Conservation (phyloP, 768 basidiomycete species). For the Lanmaoa pseudosensibilis region DNA sequence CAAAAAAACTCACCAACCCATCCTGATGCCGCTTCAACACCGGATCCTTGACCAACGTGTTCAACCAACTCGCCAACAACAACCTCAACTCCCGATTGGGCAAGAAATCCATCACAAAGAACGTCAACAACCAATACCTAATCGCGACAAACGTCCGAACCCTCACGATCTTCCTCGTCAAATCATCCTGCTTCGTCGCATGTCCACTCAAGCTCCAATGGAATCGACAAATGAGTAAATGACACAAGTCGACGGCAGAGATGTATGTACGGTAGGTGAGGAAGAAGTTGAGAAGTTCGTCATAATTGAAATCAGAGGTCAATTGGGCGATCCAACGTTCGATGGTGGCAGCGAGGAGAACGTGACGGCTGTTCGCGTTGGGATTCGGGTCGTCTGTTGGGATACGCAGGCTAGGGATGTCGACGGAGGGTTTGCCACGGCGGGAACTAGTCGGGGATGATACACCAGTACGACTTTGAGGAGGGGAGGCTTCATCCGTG, state of each 20-base stretch:
- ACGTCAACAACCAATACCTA: constrained; percentile 87
- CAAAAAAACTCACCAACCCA: constrained; percentile 67
- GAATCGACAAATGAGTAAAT: constrained; percentile 82
- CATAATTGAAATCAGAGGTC: constrained; percentile 82
- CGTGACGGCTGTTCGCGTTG: constrained; percentile 26
- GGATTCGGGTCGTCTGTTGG: constrained; percentile 31
- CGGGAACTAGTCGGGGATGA: constrained; percentile 43
- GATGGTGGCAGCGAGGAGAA: constrained; percentile 87
- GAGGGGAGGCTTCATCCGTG: constrained; percentile 41
- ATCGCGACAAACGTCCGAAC: constrained; percentile 90
- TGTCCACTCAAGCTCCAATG: constrained; percentile 71
- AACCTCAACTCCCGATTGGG: constrained; percentile 75
- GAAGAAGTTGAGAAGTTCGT: constrained; percentile 88
- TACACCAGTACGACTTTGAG: constrained; percentile 39
- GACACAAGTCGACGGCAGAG: constrained; percentile 73
- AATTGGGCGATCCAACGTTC: constrained; percentile 93
- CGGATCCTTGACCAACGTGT: constrained; percentile 72
- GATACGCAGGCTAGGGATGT: constrained; percentile 31
- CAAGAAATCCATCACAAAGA: constrained; percentile 86
- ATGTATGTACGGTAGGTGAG: constrained; percentile 89
- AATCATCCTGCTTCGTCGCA: constrained; percentile 54
- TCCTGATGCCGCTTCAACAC: constrained; percentile 63
- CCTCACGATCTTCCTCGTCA: constrained; percentile 72
- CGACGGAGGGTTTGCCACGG: constrained; percentile 27
- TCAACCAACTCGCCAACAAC: constrained; percentile 77